A percentile compares a stretch with the other conserved stretches of the same genome.
These are phyloP conservation scores for Solanum microdontum DNA, from an alignment of 257 asterid species.

Conservation along the genomic window DNA sequence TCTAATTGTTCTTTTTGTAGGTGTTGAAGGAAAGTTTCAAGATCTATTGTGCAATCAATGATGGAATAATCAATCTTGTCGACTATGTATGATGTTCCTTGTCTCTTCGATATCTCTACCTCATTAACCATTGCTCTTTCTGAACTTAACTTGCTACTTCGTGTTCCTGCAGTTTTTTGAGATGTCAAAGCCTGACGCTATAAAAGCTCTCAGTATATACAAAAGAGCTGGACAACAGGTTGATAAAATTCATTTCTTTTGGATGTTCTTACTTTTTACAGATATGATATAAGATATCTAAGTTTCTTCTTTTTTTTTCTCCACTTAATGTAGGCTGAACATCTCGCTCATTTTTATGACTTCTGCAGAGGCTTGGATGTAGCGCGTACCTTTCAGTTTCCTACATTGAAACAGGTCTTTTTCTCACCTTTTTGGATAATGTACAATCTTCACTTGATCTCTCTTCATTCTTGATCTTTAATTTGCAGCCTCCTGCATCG, in stretches of 20 bases:
- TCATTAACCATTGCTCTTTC: not conserved
- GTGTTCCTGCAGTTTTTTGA: conserved; percentile 59
- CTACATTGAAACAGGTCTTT: conserved; percentile 59
- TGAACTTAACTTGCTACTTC: not conserved
- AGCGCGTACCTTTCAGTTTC: conserved; percentile 74
- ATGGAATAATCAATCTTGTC: conserved; percentile 79
- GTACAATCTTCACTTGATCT: not conserved
- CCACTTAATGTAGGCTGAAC: conserved; percentile 48
- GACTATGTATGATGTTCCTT: conserved; percentile 42
- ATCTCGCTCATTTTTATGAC: conserved; percentile 62
- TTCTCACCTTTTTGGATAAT: not conserved
- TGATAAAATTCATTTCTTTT: conserved; percentile 1
- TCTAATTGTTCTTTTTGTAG: conserved; percentile 8
- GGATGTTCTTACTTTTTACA: not conserved
- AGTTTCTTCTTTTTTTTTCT: not conserved
- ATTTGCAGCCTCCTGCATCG: conserved; percentile 75
- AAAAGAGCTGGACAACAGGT: conserved; percentile 78
- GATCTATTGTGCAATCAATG: conserved; percentile 78
- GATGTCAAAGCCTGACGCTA: conserved; percentile 75
- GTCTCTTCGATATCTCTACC: not conserved
- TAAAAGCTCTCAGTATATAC: conserved; percentile 63
- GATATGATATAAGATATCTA: not conserved
- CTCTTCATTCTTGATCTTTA: not conserved
- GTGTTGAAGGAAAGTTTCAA: conserved; percentile 86
- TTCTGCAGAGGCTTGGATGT: conserved; percentile 69